These are phyloP conservation scores for Kluyveromyces siamensis DNA, from an alignment of 805 yeast species.

Conservation along the genomic window DNA sequence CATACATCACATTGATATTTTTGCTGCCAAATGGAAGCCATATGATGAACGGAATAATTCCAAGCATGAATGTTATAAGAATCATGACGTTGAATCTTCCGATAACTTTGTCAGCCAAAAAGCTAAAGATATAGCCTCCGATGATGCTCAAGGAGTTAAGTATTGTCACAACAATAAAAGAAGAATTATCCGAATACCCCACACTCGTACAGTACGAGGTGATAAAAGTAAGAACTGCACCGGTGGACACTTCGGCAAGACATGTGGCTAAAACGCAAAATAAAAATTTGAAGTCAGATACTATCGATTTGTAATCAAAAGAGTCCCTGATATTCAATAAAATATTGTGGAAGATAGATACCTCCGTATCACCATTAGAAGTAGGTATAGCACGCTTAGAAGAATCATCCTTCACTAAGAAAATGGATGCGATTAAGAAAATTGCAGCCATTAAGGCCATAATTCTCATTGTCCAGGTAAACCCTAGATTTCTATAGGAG, in stretches of 20 bases:
- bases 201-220: slow-evolving; percentile 44
- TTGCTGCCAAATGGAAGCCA: slow-evolving; percentile 37
- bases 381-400: slow-evolving; percentile 2
- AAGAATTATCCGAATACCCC: slow-evolving; percentile 35
- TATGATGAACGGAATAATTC: slow-evolving; percentile 28
- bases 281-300: slow-evolving; percentile 35
- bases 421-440: slow-evolving; percentile 22
- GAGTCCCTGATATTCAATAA: slow-evolving; percentile 16
- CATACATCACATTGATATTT: slow-evolving; percentile 31
- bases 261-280: slow-evolving; percentile 36
- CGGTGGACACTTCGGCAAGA: slow-evolving; percentile 38
- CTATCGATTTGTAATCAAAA: slow-evolving; percentile 32
- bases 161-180: slow-evolving; percentile 40
- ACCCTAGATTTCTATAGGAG: slow-evolving; percentile 42
- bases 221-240: slow-evolving; percentile 40
- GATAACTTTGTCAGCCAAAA: slow-evolving; percentile 33
- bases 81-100: slow-evolving; percentile 48
- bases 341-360: background rate
- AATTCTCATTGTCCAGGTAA: slow-evolving; percentile 49
- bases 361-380: background rate
- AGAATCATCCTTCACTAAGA: slow-evolving; percentile 31
- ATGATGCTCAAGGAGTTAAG: slow-evolving; percentile 38
- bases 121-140: slow-evolving; percentile 37
- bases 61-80: slow-evolving; percentile 28
- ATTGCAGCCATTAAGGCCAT: slow-evolving; percentile 30